phyloP scores from a whole-genome alignment of 768 basidiomycete species.

The Stropharia rugosoannulata region DNA sequence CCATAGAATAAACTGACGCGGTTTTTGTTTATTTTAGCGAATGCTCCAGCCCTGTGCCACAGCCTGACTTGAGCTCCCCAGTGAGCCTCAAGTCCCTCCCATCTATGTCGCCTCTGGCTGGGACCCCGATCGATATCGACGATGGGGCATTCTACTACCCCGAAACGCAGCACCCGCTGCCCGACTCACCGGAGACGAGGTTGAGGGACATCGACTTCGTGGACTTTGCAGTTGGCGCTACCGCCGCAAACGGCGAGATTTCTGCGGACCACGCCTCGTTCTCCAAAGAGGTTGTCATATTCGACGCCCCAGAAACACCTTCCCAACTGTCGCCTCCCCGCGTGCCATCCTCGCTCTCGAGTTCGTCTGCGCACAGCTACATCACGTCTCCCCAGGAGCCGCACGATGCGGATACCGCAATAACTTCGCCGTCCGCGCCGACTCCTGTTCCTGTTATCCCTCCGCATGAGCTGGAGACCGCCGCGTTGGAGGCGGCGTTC shows the following conservation, averaged over 20 bases:
- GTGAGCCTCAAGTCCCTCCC: constrained; percentile 33
- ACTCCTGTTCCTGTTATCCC: background rate
- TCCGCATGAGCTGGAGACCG: background rate
- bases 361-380: constrained; percentile 23
- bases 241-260: too few species aligned
- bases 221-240: too few species aligned
- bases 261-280: background rate
- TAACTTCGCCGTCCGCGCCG: background rate
- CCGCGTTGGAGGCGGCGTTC: background rate
- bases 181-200: constrained; percentile 23
- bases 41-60: constrained; percentile 18
- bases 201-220: background rate
- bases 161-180: constrained; percentile 28
- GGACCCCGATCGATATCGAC: constrained; percentile 29
- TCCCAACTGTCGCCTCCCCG: background rate
- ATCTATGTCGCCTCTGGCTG: constrained; percentile 29
- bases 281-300: constrained; percentile 15
- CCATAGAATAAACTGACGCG: too few species aligned
- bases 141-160: constrained; percentile 19
- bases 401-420: background rate
- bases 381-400: constrained; percentile 28
- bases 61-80: constrained; percentile 35
- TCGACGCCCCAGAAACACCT: constrained; percentile 6
- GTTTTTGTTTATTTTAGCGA: constrained; percentile 9
- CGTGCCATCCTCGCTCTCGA: constrained; percentile 11